Conservation (phyloP, 192 early-diverging fungal genomes). For the Gamsiella multidivaricata region DNA sequence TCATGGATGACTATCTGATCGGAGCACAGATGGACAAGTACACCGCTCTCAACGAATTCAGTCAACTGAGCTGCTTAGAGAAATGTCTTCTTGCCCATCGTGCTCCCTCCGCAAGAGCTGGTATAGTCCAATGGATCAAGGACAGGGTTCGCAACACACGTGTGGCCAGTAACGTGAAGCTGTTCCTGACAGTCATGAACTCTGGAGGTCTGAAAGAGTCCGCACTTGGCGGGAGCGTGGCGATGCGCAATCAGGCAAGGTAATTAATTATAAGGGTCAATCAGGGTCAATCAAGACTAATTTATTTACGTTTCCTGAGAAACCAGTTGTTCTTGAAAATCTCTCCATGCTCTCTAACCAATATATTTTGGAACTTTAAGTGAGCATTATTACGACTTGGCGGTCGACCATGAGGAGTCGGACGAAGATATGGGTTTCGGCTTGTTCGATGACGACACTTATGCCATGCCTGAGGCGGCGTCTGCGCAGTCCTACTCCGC, state of each 20-base stretch:
- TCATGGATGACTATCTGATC: conserved; percentile 60
- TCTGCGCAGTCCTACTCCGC: not conserved
- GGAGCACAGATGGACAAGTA: conserved; percentile 44
- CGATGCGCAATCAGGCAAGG: too few relatives aligned
- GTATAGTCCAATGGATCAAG: conserved; percentile 46
- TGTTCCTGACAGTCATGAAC: conserved; percentile 51
- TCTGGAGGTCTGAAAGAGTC: conserved; percentile 29
- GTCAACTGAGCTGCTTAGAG: conserved; percentile 46
- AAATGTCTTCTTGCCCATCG: conserved; percentile 58
- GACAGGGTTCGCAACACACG: conserved; percentile 9
- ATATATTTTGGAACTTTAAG: too few relatives aligned
- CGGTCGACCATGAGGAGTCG: not conserved
- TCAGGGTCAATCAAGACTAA: too few relatives aligned
- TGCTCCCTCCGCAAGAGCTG: conserved; percentile 18
- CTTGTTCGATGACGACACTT: not conserved
- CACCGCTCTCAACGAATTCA: conserved; percentile 35
- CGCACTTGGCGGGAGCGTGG: not conserved
- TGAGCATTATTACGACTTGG: too few relatives aligned
- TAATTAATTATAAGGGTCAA: too few relatives aligned
- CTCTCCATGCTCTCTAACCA: too few relatives aligned
- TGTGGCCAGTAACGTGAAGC: conserved; percentile 17
- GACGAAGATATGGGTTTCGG: conserved; percentile 38
- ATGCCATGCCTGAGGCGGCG: not conserved
- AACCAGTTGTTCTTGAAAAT: too few relatives aligned
- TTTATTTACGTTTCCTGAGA: too few relatives aligned